A percentile compares a stretch with the other conserved stretches of the same genome.
Conservation (phyloP, 176 grass and related monocot genomes). For the Oropetium thomaeum region DNA sequence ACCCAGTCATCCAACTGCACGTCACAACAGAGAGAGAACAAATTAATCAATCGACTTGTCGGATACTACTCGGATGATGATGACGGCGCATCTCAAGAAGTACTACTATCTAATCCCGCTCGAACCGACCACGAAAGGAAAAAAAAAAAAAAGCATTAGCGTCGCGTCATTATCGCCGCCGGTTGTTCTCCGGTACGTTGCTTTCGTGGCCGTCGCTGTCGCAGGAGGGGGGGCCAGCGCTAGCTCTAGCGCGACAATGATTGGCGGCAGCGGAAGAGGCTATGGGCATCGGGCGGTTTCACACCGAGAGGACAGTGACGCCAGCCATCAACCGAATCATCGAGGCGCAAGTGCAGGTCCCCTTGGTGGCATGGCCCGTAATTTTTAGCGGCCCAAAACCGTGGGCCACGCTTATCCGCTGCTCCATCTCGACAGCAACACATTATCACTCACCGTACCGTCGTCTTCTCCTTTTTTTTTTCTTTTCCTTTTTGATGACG, state of each 20-base stretch:
- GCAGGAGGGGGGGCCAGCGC: neutral
- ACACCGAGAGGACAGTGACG: constrained; percentile 16
- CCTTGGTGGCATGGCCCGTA: constrained; percentile 13
- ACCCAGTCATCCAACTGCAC: constrained; percentile 94
- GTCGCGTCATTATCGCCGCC: neutral
- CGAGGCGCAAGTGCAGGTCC: constrained; percentile 11
- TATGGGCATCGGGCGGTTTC: constrained; percentile 49
- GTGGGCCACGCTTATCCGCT: constrained; percentile 21
- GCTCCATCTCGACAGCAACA: constrained; percentile 21
- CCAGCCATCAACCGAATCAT: neutral
- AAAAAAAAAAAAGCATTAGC: neutral
- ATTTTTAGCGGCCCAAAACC: constrained; percentile 31
- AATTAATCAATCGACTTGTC: neutral
- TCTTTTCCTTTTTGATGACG: neutral
- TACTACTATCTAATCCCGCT: neutral
- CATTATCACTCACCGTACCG: neutral
- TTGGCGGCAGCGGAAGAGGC: neutral
- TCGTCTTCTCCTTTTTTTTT: neutral
- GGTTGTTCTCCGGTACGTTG: neutral
- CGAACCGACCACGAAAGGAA: neutral
- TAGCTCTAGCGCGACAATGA: constrained; percentile 8
- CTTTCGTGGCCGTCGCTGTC: neutral
- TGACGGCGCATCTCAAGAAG: neutral
- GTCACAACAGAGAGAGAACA: neutral
- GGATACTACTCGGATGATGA: neutral